phyloP scores from a whole-genome alignment of 2,329 filamentous ascomycete species.

The Colletotrichum sp. region DNA sequence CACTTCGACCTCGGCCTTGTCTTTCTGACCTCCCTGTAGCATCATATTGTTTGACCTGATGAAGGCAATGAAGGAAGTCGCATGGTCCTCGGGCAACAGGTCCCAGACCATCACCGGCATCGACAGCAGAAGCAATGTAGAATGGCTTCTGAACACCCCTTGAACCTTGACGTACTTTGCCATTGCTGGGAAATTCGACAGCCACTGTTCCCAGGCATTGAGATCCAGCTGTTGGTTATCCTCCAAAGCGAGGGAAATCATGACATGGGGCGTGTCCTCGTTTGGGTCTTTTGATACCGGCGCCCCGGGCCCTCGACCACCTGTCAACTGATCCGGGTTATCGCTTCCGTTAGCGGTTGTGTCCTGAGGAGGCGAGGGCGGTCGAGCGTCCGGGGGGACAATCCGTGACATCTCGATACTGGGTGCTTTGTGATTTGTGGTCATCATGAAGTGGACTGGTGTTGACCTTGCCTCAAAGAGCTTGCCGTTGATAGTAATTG shows the following conservation, averaged over 20 bases:
- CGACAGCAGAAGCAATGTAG: constrained; percentile 61
- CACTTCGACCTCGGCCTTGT: neutral
- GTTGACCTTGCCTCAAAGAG: constrained; percentile 63
- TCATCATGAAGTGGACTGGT: constrained; percentile 69
- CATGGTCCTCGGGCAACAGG: constrained; percentile 60
- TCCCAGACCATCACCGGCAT: constrained; percentile 67
- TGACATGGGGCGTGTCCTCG: constrained; percentile 63
- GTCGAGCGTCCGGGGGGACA: constrained; percentile 34
- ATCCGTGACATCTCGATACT: constrained; percentile 60
- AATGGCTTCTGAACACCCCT: constrained; percentile 66
- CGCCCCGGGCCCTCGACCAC: constrained; percentile 6
- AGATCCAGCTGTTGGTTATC: constrained; percentile 62
- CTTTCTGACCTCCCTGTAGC: neutral
- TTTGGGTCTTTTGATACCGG: constrained; percentile 46
- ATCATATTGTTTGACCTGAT: constrained; percentile 17
- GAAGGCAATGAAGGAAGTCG: constrained; percentile 55
- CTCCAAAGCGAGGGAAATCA: constrained; percentile 65
- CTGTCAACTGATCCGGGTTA: neutral
- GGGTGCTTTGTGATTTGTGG: constrained; percentile 61
- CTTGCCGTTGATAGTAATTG: constrained; percentile 62
- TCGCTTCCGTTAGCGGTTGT: neutral
- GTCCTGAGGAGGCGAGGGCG: constrained; percentile 41
- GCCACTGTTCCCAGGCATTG: constrained; percentile 65
- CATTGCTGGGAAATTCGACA: constrained; percentile 59
- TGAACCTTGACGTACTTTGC: constrained; percentile 67